phyloP scores from a whole-genome alignment of 2,329 filamentous ascomycete genomes.

The Ophiostoma tasmaniense region DNA sequence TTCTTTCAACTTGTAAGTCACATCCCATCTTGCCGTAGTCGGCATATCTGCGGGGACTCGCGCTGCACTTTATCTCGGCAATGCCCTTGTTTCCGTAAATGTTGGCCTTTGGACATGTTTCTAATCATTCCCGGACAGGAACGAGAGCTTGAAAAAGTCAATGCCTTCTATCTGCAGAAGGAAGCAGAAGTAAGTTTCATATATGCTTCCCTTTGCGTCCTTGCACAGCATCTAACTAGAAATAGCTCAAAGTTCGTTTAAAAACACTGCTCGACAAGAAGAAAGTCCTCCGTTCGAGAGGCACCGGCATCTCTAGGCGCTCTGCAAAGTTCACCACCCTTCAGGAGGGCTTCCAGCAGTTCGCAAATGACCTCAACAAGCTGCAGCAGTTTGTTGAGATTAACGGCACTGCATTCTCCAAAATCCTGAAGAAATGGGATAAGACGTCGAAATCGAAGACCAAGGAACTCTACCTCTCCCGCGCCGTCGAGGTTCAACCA shows the following conservation, averaged over 20 bases:
- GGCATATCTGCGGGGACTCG: not conserved
- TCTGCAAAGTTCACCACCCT: conserved; percentile 91
- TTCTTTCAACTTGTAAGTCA: conserved; percentile 88
- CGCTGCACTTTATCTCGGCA: not conserved
- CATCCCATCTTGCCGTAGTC: not conserved
- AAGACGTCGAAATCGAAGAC: conserved; percentile 99
- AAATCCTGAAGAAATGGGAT: conserved; percentile 99
- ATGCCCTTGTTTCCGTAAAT: conserved; percentile 12
- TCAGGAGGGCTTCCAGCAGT: conserved; percentile 95
- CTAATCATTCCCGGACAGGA: conserved; percentile 55
- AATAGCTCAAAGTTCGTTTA: conserved; percentile 81
- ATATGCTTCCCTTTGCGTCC: not conserved
- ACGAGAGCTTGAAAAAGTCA: conserved; percentile 96
- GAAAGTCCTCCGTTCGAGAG: conserved; percentile 73
- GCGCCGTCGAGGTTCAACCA: conserved; percentile 93
- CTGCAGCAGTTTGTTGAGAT: conserved; percentile 97
- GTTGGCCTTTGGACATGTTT: conserved; percentile 19
- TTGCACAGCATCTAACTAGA: not conserved
- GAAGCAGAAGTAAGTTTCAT: conserved; percentile 72
- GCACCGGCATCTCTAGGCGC: conserved; percentile 67
- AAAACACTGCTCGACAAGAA: conserved; percentile 94
- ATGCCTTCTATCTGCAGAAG: conserved; percentile 94
- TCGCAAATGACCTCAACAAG: conserved; percentile 93
- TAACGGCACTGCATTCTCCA: conserved; percentile 95
- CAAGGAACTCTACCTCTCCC: conserved; percentile 91